These are phyloP conservation scores for Cyberlindnera japonica DNA, from an alignment of 805 yeast genomes.

Conservation along the genomic window DNA sequence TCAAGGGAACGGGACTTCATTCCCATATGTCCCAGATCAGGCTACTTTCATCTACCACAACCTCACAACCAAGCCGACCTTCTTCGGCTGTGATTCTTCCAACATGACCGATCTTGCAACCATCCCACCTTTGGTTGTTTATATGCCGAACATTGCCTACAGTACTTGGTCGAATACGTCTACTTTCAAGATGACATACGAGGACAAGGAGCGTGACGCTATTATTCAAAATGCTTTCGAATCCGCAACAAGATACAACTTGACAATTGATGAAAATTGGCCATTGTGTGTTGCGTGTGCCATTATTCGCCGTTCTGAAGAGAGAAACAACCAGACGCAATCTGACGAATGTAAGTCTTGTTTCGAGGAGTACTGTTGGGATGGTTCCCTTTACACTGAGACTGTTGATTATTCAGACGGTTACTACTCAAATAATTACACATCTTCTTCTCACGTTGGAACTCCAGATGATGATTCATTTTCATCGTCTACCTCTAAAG, in stretches of 20 bases:
- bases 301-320: slow-evolving; percentile 71
- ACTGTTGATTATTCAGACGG: slow-evolving; percentile 6
- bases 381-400: slow-evolving; percentile 36
- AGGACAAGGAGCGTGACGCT: slow-evolving; percentile 49
- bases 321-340: slow-evolving; percentile 56
- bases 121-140: slow-evolving; percentile 71
- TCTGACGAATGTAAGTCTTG: slow-evolving; percentile 67
- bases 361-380: slow-evolving; percentile 75
- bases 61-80: slow-evolving; percentile 67
- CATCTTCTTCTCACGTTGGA: slow-evolving; percentile 3
- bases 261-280: slow-evolving; percentile 67
- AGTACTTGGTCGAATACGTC: slow-evolving; percentile 65
- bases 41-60: slow-evolving; percentile 56
- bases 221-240: slow-evolving; percentile 76
- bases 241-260: slow-evolving; percentile 58
- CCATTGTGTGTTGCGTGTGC: slow-evolving; percentile 80
- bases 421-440: slow-evolving; percentile 9
- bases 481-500: neutral
- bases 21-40: slow-evolving; percentile 80
- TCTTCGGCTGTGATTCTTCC: slow-evolving; percentile 76
- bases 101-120: slow-evolving; percentile 54
- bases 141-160: slow-evolving; percentile 70
- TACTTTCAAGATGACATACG: slow-evolving; percentile 63
- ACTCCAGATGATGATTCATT: slow-evolving; percentile 10
- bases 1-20: slow-evolving; percentile 54